Evolutionary conservation across 805 yeast genomes (phyloP), one percentile per base, ranked within the genome.

Genomic region (Kazachstania bromeliacearum): DNA sequence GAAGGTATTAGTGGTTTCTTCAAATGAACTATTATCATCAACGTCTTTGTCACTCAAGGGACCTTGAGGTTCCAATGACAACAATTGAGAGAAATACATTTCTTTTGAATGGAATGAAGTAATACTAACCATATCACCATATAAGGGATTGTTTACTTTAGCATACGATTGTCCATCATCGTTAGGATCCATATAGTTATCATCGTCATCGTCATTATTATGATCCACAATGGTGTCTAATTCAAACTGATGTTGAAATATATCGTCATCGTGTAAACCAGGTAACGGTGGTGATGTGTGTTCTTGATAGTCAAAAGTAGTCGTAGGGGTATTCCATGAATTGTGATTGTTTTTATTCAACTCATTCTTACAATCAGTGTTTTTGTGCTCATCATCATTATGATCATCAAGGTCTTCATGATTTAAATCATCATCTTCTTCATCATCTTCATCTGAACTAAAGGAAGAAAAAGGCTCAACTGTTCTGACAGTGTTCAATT

Each of bases 91-190:
- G 17, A 19, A 29, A 29, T 29, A 29, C 4, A 29, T n/a, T 10
- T 29, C 20, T 29, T 23, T 29, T 7, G 31, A 29, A 19, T 29
- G 20, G 20, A 19, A 31, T 2, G 26, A 31, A 14, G 34, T 31
- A 9, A 31, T 25, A 13, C 34, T 25, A 13, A 20, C 14, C 13
- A 22, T 5, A 22, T 31, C 34, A 31, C 17, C 27, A 6, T 29
- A 29, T 12, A 29, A 12, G 4, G 84, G 80, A 47, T 77, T 74
- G 28, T 68, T 62, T 16, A 68, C 66, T 52, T 74, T 78, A 36
- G 75, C 74, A 55, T 81, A 81, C 1, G 84, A 77, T 51, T 73
- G 75, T 0, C 89, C 89, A 50, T 81, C 89, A 54, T 82, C 89
- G 50, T 81, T 79, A 1, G 89, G 88, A 51, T 81, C 88, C 47